A percentile compares a stretch with the other conserved stretches of the same genome.
Conservation (phyloP, 1,284 basidiomycete genomes). For the Gastroboletus turbinatus region DNA sequence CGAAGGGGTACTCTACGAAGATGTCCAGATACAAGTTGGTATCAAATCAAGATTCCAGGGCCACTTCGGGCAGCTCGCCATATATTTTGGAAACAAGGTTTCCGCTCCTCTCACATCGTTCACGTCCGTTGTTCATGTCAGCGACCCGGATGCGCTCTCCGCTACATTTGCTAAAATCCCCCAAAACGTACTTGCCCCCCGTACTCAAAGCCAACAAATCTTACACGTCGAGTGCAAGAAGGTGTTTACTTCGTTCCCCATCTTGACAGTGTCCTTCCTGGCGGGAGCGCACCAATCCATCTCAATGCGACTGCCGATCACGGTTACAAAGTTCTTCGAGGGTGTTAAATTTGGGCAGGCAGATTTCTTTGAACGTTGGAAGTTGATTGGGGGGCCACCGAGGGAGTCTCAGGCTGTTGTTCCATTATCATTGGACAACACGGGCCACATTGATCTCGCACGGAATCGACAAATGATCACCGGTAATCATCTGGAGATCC, state of each 20-base stretch:
- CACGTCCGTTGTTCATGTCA: slow-evolving; percentile 78
- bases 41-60: slow-evolving; percentile 96
- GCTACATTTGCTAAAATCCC: slow-evolving; percentile 90
- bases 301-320: slow-evolving; percentile 82
- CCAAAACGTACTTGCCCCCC: slow-evolving; percentile 73
- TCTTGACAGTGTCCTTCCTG: slow-evolving; percentile 89
- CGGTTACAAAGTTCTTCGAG: slow-evolving; percentile 91
- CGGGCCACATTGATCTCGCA: slow-evolving; percentile 72
- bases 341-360: slow-evolving; percentile 80
- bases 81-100: slow-evolving; percentile 97
- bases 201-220: slow-evolving; percentile 90
- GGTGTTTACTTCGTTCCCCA: slow-evolving; percentile 74
- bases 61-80: slow-evolving; percentile 85
- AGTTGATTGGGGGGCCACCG: slow-evolving; percentile 91
- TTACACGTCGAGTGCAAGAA: slow-evolving; percentile 94
- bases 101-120: slow-evolving; percentile 85
- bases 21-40: slow-evolving; percentile 93
- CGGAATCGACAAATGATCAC: slow-evolving; percentile 75
- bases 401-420: slow-evolving; percentile 91
- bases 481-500: slow-evolving; percentile 75
- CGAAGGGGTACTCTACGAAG: slow-evolving; percentile 96
- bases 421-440: slow-evolving; percentile 66
- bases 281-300: slow-evolving; percentile 90
- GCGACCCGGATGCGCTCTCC: slow-evolving; percentile 72
- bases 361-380: slow-evolving; percentile 98